phyloP scores from a whole-genome alignment of 345 rosid genomes.

The Alliaria petiolata region DNA sequence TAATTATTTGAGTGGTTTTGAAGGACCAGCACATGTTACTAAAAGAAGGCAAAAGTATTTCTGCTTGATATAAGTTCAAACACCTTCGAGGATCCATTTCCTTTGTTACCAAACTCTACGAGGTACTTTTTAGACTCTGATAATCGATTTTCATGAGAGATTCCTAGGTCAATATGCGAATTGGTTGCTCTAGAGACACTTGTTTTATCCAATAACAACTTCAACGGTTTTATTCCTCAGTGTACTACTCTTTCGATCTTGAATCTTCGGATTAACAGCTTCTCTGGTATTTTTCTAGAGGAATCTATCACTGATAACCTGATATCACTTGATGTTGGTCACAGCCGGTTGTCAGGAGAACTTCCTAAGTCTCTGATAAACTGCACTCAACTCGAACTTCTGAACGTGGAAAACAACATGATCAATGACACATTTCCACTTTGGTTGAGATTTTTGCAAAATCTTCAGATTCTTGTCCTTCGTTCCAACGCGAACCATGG shows the following conservation, averaged over 20 bases:
- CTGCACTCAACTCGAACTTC: too few relatives aligned
- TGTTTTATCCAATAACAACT: constrained; percentile 27
- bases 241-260: constrained; percentile 9
- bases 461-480: too few relatives aligned
- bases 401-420: too few relatives aligned
- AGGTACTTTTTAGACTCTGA: background rate
- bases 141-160: background rate
- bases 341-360: too few relatives aligned
- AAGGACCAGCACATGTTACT: constrained; percentile 8
- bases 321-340: too few relatives aligned
- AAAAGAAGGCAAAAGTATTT: background rate
- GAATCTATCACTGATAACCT: too few relatives aligned
- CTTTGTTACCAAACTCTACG: background rate
- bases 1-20: background rate
- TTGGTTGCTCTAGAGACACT: background rate
- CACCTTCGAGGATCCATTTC: background rate
- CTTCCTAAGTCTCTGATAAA: too few relatives aligned
- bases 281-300: background rate
- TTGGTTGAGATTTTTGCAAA: too few relatives aligned
- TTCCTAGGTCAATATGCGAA: background rate
- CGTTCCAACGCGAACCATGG: too few relatives aligned
- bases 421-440: too few relatives aligned
- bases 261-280: constrained; percentile 20
- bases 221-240: constrained; percentile 22
- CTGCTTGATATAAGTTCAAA: constrained; percentile 19